Base-by-base conservation (phyloP, 116 monocot species). In the Zostera marina region DNA sequence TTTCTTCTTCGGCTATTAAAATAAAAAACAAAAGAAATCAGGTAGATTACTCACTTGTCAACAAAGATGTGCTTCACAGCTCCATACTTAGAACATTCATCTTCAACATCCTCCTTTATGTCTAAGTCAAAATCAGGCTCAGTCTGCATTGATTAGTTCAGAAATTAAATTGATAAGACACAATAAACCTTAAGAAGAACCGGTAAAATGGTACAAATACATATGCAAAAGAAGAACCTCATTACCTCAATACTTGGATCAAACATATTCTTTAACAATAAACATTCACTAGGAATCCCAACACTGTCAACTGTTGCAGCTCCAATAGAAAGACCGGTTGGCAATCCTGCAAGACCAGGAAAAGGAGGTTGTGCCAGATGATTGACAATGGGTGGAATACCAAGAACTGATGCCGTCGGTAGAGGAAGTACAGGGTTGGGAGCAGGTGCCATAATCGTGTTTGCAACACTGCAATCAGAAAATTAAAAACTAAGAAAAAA, bases 91-190 rank as follows among this genome's bases (percentile, higher is more conserved):
- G 81, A 74, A 52, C 93, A 88, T 64, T 93, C 93, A 22, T 93
- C 88, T 39, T 84, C 74, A 4, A 88, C 84, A 41, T 93, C 88
- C 12, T 88, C 93, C 70, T 75, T 83, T 47, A 93, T 84, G 52
- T 93, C 93, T 74, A 88, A 73, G 61, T 93, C 93, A 77, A 88
- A 93, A 58, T 93, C 93, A 13, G 84, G 88, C 20, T 87, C 84
- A 5, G 73, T 88, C 93, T 93, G 78, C 26, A 79, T 14, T n/a
- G 26, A 22, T 66, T 57, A 16, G 42, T 22, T 25, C 6, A 4
- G 9, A 72, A 46, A 43, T 1, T 10, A 63, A 22, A 41, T 25
- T 12, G 22, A 24, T 26, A 23, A 44, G 14, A 12, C 4, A 44
- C 44, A 11, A 16, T 24, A 32, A n/a, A n/a, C n/a, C n/a, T n/a